Evolutionary conservation across 495 filamentous ascomycete genomes (phyloP).

Genomic region (Hypoxylon cercidicola): DNA sequence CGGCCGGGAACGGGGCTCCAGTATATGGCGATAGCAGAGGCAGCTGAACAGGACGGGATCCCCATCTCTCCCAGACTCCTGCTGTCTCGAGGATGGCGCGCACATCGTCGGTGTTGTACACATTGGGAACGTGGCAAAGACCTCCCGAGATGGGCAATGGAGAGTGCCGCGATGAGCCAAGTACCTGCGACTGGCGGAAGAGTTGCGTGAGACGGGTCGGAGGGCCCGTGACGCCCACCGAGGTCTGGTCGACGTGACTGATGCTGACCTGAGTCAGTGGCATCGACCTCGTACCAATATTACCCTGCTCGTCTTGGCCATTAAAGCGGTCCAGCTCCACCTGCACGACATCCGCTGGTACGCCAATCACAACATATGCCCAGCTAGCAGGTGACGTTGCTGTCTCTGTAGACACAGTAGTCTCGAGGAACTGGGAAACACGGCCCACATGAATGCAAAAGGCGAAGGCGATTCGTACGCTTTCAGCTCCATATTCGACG

Average conservation of each 20-base stretch:
- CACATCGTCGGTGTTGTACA: conserved; percentile 50
- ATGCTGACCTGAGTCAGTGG: conserved; percentile 48
- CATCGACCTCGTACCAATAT: conserved; percentile 18
- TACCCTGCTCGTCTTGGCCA: conserved; percentile 22
- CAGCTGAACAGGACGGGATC: conserved; percentile 20
- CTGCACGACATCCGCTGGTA: conserved; percentile 47
- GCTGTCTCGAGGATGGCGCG: conserved; percentile 41
- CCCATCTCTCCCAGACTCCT: no score
- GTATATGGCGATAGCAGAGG: conserved; percentile 28
- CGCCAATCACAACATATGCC: conserved; percentile 54
- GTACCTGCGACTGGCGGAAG: conserved; percentile 44
- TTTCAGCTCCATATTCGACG: conserved; percentile 44
- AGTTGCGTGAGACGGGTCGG: conserved; percentile 51
- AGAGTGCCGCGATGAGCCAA: conserved; percentile 48
- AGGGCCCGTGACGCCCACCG: conserved; percentile 56
- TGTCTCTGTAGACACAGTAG: conserved; percentile 15
- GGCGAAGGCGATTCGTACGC: conserved; percentile 51
- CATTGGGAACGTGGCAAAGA: conserved; percentile 56
- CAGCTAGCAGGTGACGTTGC: conserved; percentile 53
- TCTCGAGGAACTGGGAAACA: conserved; percentile 19
- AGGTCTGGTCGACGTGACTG: conserved; percentile 11
- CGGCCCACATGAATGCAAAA: conserved; percentile 50
- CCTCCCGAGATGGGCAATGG: conserved; percentile 41
- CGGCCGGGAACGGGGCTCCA: conserved; percentile 34
- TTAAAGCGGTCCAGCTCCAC: conserved; percentile 51